These are phyloP conservation scores for Fusarium compactum DNA, from an alignment of 2,329 filamentous ascomycete genomes.

Conservation along the genomic window DNA sequence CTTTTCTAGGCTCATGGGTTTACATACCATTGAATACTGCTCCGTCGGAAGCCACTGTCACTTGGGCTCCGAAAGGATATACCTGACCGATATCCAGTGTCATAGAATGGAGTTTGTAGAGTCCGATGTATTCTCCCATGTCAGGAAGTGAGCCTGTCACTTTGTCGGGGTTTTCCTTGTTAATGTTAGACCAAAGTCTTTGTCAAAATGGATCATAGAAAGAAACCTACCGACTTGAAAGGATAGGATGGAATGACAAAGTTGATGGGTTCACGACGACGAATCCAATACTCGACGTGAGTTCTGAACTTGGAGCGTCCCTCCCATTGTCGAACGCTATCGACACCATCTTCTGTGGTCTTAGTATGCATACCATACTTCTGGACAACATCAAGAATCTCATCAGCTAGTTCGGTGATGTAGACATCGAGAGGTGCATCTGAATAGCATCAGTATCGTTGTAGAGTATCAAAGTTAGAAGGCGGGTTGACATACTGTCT, in stretches of 20 bases:
- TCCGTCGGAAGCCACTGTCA: slow-evolving; percentile 6
- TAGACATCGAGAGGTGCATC: slow-evolving; percentile 1
- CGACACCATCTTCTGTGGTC: slow-evolving; percentile 2
- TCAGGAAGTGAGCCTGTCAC: slow-evolving; percentile 13
- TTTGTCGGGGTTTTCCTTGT: slow-evolving; percentile 7
- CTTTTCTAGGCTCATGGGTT: not conserved
- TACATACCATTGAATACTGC: slow-evolving; percentile 5
- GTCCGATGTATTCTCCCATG: slow-evolving; percentile 13
- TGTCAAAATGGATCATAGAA: not conserved
- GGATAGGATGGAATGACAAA: slow-evolving; percentile 14
- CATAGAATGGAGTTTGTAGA: slow-evolving; percentile 11
- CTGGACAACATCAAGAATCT: slow-evolving; percentile 7
- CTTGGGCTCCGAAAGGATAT: slow-evolving; percentile 3
- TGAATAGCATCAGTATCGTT: not conserved
- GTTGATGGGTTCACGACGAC: slow-evolving; percentile 12
- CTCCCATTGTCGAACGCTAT: slow-evolving; percentile 1
- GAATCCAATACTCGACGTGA: slow-evolving; percentile 15
- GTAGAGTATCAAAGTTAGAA: not conserved
- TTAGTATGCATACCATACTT: slow-evolving; percentile 11
- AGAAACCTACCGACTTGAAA: slow-evolving; percentile 7
- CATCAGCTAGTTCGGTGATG: slow-evolving; percentile 2
- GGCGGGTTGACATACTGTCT: not conserved
- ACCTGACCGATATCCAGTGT: not conserved
- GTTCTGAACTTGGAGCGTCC: slow-evolving; percentile 9
- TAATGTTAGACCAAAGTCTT: not conserved